Percentiles rank a stretch among this genome's conserved stretches.
Conservation (phyloP, 2,329 filamentous ascomycete genomes). For the Fusarium sp. region DNA sequence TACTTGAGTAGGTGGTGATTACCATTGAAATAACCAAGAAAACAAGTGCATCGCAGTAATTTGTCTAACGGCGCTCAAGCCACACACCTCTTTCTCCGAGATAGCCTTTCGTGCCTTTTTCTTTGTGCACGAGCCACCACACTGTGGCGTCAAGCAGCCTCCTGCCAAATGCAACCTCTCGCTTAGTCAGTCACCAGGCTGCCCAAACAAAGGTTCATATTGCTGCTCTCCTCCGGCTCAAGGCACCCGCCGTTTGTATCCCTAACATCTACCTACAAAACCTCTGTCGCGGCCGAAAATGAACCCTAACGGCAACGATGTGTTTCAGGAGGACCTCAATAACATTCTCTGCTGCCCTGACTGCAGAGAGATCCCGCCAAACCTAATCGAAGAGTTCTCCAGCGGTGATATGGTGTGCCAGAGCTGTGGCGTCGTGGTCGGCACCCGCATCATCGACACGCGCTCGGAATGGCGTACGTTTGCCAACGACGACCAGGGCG, state of each 20-base stretch:
- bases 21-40: background rate
- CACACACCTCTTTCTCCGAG: too few relatives aligned
- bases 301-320: slow-evolving; percentile 58
- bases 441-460: slow-evolving; percentile 93
- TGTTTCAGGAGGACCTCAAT: slow-evolving; percentile 88
- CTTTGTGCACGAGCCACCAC: too few relatives aligned
- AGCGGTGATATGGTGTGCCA: slow-evolving; percentile 94
- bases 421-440: slow-evolving; percentile 91
- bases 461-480: slow-evolving; percentile 99
- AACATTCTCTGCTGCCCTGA: slow-evolving; percentile 90
- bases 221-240: too few relatives aligned
- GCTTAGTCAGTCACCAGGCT: too few relatives aligned
- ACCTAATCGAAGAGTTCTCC: slow-evolving; percentile 93
- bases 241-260: too few relatives aligned
- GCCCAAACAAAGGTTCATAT: too few relatives aligned
- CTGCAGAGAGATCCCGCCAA: slow-evolving; percentile 92
- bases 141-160: too few relatives aligned
- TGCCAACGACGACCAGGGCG: slow-evolving; percentile 96
- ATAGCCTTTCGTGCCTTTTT: too few relatives aligned
- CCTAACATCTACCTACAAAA: slow-evolving; percentile 28
- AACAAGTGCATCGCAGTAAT: background rate
- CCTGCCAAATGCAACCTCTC: too few relatives aligned
- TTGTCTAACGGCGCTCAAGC: background rate
- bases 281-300: slow-evolving; percentile 58
- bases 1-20: background rate